Percentiles rank a stretch among this genome's conserved stretches.
Conservation (phyloP, 306 rosid species). For the Dryas drummondii region DNA sequence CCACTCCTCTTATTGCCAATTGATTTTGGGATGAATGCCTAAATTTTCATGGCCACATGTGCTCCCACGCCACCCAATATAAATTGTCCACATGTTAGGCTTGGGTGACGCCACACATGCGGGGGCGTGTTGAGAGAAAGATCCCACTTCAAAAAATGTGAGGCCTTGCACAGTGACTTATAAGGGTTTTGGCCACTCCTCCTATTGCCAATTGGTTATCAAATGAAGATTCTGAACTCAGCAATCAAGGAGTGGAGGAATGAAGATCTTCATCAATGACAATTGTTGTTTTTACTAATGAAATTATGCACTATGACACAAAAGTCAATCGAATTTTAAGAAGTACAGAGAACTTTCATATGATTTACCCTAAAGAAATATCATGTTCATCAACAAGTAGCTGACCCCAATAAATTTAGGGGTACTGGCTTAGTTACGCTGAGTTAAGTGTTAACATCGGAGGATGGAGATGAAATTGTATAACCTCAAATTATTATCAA, state of each 20-base stretch:
- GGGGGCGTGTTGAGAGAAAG: no score
- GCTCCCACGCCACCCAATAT: no score
- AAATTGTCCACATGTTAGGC: no score
- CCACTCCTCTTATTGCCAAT: no score
- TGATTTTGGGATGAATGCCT: no score
- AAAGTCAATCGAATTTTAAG: not conserved
- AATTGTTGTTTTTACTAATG: not conserved
- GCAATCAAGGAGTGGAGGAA: not conserved
- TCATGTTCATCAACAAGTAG: not conserved
- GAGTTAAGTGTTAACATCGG: not conserved
- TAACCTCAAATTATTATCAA: not conserved
- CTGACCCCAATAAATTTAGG: not conserved
- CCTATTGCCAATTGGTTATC: no score
- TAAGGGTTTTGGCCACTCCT: not conserved
- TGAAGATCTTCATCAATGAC: not conserved
- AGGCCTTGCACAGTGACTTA: no score
- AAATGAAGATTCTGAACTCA: not conserved
- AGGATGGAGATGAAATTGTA: not conserved
- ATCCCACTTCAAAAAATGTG: no score
- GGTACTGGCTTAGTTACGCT: not conserved
- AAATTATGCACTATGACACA: not conserved
- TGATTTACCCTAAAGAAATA: not conserved
- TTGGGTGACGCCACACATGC: no score
- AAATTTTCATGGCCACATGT: no score
- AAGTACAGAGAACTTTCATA: not conserved